These are phyloP conservation scores for Fistulina hepatica DNA, from an alignment of 1,284 basidiomycete species.

Conservation along the genomic window DNA sequence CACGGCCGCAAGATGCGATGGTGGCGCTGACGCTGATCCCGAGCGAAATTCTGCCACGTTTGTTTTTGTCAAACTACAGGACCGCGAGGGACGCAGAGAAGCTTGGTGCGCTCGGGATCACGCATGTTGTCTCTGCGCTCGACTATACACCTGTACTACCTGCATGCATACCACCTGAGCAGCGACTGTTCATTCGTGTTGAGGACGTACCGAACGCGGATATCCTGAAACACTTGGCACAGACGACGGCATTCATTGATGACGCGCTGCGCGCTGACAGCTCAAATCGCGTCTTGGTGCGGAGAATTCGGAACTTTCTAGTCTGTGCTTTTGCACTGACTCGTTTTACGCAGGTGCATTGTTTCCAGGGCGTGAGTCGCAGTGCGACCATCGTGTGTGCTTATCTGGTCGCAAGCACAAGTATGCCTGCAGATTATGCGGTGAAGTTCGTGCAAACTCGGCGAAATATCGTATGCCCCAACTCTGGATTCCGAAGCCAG, in stretches of 20 bases:
- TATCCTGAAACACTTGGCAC: slow-evolving; percentile 47
- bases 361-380: slow-evolving; percentile 72
- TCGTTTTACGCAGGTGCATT: slow-evolving; percentile 45
- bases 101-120: slow-evolving; percentile 46
- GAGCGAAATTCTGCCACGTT: slow-evolving; percentile 43
- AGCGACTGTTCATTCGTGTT: slow-evolving; percentile 43
- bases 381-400: slow-evolving; percentile 76
- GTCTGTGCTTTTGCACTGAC: slow-evolving; percentile 15
- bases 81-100: slow-evolving; percentile 39
- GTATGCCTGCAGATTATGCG: slow-evolving; percentile 41
- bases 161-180: slow-evolving; percentile 34
- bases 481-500: slow-evolving; percentile 54
- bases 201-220: slow-evolving; percentile 43
- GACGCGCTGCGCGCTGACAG: slow-evolving; percentile 43
- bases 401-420: slow-evolving; percentile 58
- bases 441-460: slow-evolving; percentile 44
- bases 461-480: slow-evolving; percentile 51
- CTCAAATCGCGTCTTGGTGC: slow-evolving; percentile 50
- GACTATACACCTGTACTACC: slow-evolving; percentile 37
- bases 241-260: slow-evolving; percentile 52
- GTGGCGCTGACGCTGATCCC: no score
- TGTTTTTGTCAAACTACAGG: slow-evolving; percentile 55
- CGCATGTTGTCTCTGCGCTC: slow-evolving; percentile 57
- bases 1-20: no score
- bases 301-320: slow-evolving; percentile 18